Evolutionary conservation across 164 flowering plant genomes (phyloP).

Genomic region (Vitis labrusca): DNA sequence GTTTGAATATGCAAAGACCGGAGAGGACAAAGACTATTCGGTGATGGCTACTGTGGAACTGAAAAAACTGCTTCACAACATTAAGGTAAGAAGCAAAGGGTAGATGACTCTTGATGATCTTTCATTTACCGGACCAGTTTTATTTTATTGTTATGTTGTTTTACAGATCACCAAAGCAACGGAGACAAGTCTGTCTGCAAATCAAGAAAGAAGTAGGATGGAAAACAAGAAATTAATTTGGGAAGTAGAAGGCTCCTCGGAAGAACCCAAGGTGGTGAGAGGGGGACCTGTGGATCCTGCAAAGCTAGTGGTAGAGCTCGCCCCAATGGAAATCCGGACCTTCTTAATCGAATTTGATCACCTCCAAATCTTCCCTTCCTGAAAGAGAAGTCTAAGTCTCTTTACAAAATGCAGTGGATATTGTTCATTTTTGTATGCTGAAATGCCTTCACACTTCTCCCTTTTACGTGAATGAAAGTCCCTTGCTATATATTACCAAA

Average conservation of each 20-base stretch:
- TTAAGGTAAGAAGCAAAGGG: conserved; percentile 50
- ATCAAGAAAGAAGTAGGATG: conserved; percentile 57
- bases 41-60: conserved; percentile 61
- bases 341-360: conserved; percentile 48
- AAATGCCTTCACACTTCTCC: too few relatives aligned
- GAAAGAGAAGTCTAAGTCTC: not conserved
- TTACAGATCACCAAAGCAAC: conserved; percentile 71
- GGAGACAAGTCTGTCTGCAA: conserved; percentile 80
- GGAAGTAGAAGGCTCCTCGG: conserved; percentile 46
- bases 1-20: conserved; percentile 36
- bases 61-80: conserved; percentile 62
- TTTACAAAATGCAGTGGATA: not conserved
- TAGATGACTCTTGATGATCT: not conserved
- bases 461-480: too few relatives aligned
- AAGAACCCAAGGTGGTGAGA: conserved; percentile 21
- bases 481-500: too few relatives aligned
- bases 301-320: conserved; percentile 69
- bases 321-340: conserved; percentile 93
- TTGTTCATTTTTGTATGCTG: too few relatives aligned
- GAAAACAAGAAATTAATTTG: conserved; percentile 52
- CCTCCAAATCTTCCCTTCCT: conserved; percentile 17
- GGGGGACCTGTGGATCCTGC: conserved; percentile 69
- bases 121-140: too few relatives aligned
- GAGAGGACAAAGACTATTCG: conserved; percentile 83
- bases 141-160: not conserved